Evolutionary conservation across 441 rosid genomes (phyloP).

Genomic region (Adansonia madagascariensis): DNA sequence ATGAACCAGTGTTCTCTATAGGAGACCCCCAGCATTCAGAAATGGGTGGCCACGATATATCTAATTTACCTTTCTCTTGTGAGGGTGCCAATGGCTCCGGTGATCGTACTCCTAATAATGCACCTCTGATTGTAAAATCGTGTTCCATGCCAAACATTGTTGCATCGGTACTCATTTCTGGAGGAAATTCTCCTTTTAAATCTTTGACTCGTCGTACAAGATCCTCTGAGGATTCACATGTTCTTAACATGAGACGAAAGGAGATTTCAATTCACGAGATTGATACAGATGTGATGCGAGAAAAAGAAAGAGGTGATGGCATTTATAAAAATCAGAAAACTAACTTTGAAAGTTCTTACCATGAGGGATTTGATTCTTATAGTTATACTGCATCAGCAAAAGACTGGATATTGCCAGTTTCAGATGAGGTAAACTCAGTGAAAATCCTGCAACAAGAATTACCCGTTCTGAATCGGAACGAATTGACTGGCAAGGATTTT

Average conservation of each 20-base stretch:
- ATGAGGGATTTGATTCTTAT: slow-evolving; percentile 54
- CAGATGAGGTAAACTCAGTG: slow-evolving; percentile 47
- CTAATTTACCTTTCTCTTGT: slow-evolving; percentile 45
- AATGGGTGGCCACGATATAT: slow-evolving; percentile 49
- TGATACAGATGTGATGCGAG: slow-evolving; percentile 38
- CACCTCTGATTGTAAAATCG: slow-evolving; percentile 51
- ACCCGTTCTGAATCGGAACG: slow-evolving; percentile 45
- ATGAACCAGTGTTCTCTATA: slow-evolving; percentile 61
- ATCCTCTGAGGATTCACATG: slow-evolving; percentile 64
- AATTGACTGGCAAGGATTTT: slow-evolving; percentile 58
- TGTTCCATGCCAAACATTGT: slow-evolving; percentile 61
- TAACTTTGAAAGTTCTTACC: slow-evolving; percentile 43
- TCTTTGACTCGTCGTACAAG: slow-evolving; percentile 44
- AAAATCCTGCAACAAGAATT: slow-evolving; percentile 50
- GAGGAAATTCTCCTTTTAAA: slow-evolving; percentile 38
- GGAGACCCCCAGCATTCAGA: slow-evolving; percentile 60
- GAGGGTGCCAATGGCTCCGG: slow-evolving; percentile 47
- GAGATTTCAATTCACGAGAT: slow-evolving; percentile 44
- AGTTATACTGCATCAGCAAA: slow-evolving; percentile 60
- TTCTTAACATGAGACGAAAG: slow-evolving; percentile 40
- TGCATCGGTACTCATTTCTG: slow-evolving; percentile 36
- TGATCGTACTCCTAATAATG: slow-evolving; percentile 41
- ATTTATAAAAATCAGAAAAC: slow-evolving; percentile 37
- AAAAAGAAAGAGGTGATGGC: slow-evolving; percentile 41
- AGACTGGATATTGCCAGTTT: slow-evolving; percentile 72